Evolutionary conservation across 805 yeast species (phyloP).

Genomic region (Barnettozyma pratensis): DNA sequence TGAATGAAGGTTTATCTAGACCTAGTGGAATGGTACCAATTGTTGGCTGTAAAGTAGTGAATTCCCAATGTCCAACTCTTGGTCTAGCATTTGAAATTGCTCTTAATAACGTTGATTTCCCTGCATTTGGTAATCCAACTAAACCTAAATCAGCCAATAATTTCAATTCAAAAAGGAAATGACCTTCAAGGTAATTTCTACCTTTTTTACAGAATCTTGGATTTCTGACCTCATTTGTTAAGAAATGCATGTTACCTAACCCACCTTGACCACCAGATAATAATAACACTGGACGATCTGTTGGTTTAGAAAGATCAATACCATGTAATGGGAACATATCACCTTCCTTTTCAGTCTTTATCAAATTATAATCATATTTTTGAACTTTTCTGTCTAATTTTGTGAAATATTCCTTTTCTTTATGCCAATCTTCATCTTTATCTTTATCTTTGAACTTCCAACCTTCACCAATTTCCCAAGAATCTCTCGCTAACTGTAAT

Average conservation of each 20-base stretch:
- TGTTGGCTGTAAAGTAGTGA: constrained; percentile 88
- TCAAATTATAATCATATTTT: constrained; percentile 54
- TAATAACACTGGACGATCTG: constrained; percentile 62
- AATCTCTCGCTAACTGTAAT: constrained; percentile 59
- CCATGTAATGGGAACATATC: constrained; percentile 85
- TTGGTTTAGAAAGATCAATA: constrained; percentile 58
- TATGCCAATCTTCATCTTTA: constrained; percentile 60
- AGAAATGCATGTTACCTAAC: constrained; percentile 92
- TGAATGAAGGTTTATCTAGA: constrained; percentile 60
- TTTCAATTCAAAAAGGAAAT: constrained; percentile 78
- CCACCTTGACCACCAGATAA: constrained; percentile 91
- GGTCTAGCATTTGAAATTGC: constrained; percentile 90
- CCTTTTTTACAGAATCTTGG: constrained; percentile 88
- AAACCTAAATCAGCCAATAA: constrained; percentile 89
- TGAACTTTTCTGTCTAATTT: constrained; percentile 59
- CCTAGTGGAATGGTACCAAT: constrained; percentile 79
- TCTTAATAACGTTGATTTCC: constrained; percentile 82
- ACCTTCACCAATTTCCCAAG: constrained; percentile 69
- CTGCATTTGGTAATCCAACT: constrained; percentile 96
- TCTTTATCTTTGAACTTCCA: constrained; percentile 80
- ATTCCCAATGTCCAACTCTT: constrained; percentile 93
- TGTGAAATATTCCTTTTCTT: constrained; percentile 58
- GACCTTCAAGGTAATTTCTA: constrained; percentile 57
- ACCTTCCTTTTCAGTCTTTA: constrained; percentile 48
- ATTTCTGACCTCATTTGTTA: constrained; percentile 76